Conservation (phyloP, 495 filamentous ascomycete species). For the Amniculicola lignicola region DNA sequence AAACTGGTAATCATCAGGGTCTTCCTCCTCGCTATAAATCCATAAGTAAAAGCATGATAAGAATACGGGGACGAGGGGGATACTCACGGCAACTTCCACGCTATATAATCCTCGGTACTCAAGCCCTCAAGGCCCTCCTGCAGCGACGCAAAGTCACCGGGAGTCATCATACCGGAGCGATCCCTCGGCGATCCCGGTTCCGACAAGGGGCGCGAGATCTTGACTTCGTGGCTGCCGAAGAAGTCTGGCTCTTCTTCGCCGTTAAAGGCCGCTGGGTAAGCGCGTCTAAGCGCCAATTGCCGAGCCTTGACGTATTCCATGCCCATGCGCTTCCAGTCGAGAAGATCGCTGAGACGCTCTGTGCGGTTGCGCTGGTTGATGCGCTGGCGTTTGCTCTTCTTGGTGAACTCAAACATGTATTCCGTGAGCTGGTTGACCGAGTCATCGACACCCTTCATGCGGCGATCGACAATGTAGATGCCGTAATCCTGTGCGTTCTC, state of each 20-base stretch:
- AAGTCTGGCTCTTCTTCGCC: constrained; percentile 69
- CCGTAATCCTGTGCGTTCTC: constrained; percentile 97
- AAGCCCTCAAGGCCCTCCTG: constrained; percentile 93
- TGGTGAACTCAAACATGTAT: constrained; percentile 93
- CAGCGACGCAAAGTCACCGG: constrained; percentile 92
- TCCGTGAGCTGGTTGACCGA: constrained; percentile 90
- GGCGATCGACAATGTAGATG: constrained; percentile 97
- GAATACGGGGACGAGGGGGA: not conserved
- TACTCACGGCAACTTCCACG: constrained; percentile 96
- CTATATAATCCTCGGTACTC: constrained; percentile 94
- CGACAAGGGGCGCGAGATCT: constrained; percentile 89
- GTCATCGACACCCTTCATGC: constrained; percentile 94
- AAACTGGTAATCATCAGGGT: constrained; percentile 90
- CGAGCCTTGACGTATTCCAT: constrained; percentile 98
- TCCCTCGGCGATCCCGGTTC: constrained; percentile 89
- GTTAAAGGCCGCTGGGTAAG: constrained; percentile 82
- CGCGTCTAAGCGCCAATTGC: constrained; percentile 85
- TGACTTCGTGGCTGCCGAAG: constrained; percentile 84
- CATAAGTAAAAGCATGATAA: not conserved
- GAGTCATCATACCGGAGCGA: constrained; percentile 96
- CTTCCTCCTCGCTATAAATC: constrained; percentile 74
- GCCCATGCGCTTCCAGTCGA: constrained; percentile 99
- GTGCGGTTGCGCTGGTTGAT: constrained; percentile 99
- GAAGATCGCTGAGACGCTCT: constrained; percentile 85
- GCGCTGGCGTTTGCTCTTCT: constrained; percentile 88